Evolutionary conservation across 768 basidiomycete genomes (phyloP).

Genomic region (Podaxis carcinomalis): DNA sequence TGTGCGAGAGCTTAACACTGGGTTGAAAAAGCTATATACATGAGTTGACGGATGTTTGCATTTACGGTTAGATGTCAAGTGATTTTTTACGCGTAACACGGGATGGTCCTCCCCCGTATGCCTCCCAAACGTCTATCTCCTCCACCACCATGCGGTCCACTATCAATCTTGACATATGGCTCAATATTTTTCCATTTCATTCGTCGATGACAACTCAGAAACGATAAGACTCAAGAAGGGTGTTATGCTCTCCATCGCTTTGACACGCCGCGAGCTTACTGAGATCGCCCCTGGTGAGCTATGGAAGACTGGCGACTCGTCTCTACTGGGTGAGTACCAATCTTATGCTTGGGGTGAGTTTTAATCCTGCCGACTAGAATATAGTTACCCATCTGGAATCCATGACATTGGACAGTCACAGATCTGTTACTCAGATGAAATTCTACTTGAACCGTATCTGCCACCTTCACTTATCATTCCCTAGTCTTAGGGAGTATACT

Average conservation of each 20-base stretch:
- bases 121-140: no score
- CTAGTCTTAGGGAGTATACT: neutral
- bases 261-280: neutral
- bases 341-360: neutral
- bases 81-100: no score
- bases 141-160: neutral
- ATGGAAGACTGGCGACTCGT: no score
- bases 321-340: neutral
- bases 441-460: neutral
- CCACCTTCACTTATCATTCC: neutral
- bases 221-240: slow-evolving; percentile 14
- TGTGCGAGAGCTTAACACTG: no score
- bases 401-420: neutral
- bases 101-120: no score
- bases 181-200: neutral
- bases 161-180: neutral
- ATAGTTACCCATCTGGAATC: neutral
- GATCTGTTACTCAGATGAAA: neutral
- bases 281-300: neutral
- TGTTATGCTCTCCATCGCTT: slow-evolving; percentile 23
- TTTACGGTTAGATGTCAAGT: no score
- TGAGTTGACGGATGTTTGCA: no score
- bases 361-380: no score
- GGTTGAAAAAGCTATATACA: no score
- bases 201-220: slow-evolving; percentile 17